These are phyloP conservation scores for Chenopodium formosanum DNA, from an alignment of 148 eudicot genomes.

Conservation along the genomic window DNA sequence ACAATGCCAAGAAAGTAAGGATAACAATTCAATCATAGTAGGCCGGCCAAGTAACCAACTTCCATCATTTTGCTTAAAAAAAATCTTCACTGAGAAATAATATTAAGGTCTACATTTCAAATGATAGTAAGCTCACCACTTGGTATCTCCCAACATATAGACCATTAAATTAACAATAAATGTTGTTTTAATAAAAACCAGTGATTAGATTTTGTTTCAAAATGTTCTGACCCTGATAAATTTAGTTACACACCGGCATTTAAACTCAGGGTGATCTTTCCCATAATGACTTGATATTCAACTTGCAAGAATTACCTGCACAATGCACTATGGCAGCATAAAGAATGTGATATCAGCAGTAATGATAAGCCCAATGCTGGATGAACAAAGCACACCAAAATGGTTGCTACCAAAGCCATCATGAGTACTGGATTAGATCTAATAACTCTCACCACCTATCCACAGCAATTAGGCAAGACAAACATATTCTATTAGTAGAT, in stretches of 20 bases:
- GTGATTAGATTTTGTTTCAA: neutral
- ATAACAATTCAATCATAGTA: neutral
- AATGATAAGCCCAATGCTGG: slow-evolving; percentile 81
- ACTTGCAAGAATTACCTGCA: slow-evolving; percentile 58
- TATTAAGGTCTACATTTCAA: neutral
- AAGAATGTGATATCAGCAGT: slow-evolving; percentile 60
- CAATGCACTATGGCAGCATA: slow-evolving; percentile 75
- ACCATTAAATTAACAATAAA: neutral
- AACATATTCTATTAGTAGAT: neutral
- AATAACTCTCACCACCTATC: slow-evolving; percentile 67
- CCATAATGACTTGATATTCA: neutral
- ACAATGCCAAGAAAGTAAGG: neutral
- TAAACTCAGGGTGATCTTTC: neutral
- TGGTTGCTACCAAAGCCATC: slow-evolving; percentile 50
- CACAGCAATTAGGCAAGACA: slow-evolving; percentile 22
- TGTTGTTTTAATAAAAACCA: neutral
- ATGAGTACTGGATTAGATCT: slow-evolving; percentile 54
- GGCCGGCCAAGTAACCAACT: neutral
- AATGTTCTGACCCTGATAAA: neutral
- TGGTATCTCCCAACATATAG: neutral
- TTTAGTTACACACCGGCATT: neutral
- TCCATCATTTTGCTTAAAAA: neutral
- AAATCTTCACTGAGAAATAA: neutral
- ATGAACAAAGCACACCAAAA: slow-evolving; percentile 77
- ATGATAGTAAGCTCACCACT: neutral